Evolutionary conservation across 1,284 basidiomycete species (phyloP).

Genomic region (Calocybe gambosa): DNA sequence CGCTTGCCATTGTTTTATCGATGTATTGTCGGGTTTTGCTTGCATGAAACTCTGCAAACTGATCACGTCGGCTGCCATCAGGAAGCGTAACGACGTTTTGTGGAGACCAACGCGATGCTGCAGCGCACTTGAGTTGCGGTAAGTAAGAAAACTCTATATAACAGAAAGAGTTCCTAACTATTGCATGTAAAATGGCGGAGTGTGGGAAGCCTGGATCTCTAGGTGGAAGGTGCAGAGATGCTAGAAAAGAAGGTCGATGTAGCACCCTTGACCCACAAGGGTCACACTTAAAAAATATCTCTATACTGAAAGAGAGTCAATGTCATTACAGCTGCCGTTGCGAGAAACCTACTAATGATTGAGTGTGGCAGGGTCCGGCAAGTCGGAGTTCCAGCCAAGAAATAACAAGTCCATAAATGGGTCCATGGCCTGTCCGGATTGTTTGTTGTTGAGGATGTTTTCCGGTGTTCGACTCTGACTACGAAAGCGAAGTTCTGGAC

Average conservation of each 20-base stretch:
- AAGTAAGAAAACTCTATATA: not conserved
- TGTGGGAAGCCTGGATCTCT: slow-evolving; percentile 76
- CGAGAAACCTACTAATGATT: slow-evolving; percentile 61
- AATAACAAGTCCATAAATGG: slow-evolving; percentile 59
- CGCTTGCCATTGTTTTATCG: slow-evolving; percentile 78
- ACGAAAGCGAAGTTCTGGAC: slow-evolving; percentile 37
- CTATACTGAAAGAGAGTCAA: slow-evolving; percentile 44
- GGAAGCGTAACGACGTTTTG: slow-evolving; percentile 57
- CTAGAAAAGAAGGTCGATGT: slow-evolving; percentile 72
- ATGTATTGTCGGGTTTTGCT: slow-evolving; percentile 78
- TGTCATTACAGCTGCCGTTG: not conserved
- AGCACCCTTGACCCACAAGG: slow-evolving; percentile 76
- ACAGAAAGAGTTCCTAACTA: slow-evolving; percentile 36
- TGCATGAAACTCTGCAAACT: slow-evolving; percentile 80
- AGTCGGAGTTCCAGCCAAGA: slow-evolving; percentile 76
- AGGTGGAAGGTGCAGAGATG: slow-evolving; percentile 69
- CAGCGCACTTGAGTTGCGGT: slow-evolving; percentile 56
- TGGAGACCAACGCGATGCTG: slow-evolving; percentile 75
- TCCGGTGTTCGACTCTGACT: slow-evolving; percentile 49
- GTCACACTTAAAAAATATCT: slow-evolving; percentile 77
- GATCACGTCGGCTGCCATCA: slow-evolving; percentile 69
- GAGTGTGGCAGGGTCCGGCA: slow-evolving; percentile 65
- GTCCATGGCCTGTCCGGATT: slow-evolving; percentile 29
- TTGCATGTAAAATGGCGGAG: slow-evolving; percentile 75
- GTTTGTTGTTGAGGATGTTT: slow-evolving; percentile 25